Evolutionary conservation across 2,329 filamentous ascomycete species (phyloP).

Genomic region (Claviceps capensis): DNA sequence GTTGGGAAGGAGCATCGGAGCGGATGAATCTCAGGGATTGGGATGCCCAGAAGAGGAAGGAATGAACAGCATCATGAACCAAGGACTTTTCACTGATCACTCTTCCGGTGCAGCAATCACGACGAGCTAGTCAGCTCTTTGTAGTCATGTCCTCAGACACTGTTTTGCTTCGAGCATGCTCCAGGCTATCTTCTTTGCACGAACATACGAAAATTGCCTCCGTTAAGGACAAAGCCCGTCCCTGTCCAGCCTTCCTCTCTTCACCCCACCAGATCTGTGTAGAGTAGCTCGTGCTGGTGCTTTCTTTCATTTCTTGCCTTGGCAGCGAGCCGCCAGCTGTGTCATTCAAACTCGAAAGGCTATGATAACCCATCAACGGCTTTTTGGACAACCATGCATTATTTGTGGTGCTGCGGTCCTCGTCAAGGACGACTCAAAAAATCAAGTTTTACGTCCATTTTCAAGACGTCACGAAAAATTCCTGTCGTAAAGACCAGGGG

Average conservation of each 20-base stretch:
- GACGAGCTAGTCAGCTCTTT: not conserved
- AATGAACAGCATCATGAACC: not conserved
- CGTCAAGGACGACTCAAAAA: constrained; percentile 5
- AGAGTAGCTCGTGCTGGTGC: not conserved
- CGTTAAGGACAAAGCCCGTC: not conserved
- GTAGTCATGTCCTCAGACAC: not conserved
- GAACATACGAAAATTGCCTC: not conserved
- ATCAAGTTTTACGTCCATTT: constrained; percentile 6
- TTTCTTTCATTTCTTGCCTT: not conserved
- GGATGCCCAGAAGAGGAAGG: not conserved
- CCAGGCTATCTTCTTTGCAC: not conserved
- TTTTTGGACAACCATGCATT: constrained; percentile 6
- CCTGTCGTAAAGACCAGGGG: constrained; percentile 5
- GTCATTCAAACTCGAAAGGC: not conserved
- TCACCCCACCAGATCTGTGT: not conserved
- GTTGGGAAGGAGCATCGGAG: not conserved
- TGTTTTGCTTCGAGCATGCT: not conserved
- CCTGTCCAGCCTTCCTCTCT: not conserved
- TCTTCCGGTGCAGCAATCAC: not conserved
- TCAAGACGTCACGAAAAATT: constrained; percentile 5
- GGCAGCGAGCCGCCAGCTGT: not conserved
- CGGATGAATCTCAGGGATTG: not conserved
- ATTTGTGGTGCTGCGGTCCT: constrained; percentile 14
- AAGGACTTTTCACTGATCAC: not conserved
- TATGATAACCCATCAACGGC: not conserved